A percentile compares a stretch with the other conserved stretches of the same genome.
Evolutionary conservation across 805 yeast genomes (phyloP).

Genomic region (Cyberlindnera petersonii): DNA sequence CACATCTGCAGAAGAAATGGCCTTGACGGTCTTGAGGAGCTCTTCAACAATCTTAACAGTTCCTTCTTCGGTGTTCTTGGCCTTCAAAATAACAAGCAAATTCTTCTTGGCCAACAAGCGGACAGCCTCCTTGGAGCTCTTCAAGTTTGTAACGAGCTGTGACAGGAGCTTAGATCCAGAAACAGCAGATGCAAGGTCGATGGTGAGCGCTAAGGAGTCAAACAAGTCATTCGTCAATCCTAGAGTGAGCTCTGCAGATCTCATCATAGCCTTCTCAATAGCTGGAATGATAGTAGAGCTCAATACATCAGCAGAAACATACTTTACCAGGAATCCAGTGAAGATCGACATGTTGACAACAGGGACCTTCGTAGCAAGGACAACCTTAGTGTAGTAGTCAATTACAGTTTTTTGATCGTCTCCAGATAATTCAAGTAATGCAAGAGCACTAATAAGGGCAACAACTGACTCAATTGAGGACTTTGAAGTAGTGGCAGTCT

Average conservation of each 20-base stretch:
- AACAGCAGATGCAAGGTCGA: conserved; percentile 42
- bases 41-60: conserved; percentile 44
- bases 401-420: conserved; percentile 22
- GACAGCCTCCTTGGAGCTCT: conserved; percentile 67
- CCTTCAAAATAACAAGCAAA: conserved; percentile 33
- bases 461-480: conserved; percentile 33
- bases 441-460: conserved; percentile 35
- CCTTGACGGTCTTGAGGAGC: conserved; percentile 52
- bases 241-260: conserved; percentile 74
- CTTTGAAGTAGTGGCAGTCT: conserved; percentile 20
- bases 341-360: conserved; percentile 38
- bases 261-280: conserved; percentile 67
- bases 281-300: conserved; percentile 46
- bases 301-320: conserved; percentile 38
- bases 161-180: conserved; percentile 44
- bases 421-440: conserved; percentile 26
- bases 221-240: conserved; percentile 53
- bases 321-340: conserved; percentile 42
- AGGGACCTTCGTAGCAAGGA: conserved; percentile 43
- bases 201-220: conserved; percentile 24
- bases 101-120: conserved; percentile 32
- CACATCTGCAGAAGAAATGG: conserved; percentile 60
- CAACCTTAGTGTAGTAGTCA: conserved; percentile 34
- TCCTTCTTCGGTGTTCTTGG: conserved; percentile 29
- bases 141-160: conserved; percentile 52